These are phyloP conservation scores for Populus hybrid DNA, from an alignment of 441 rosid genomes.

Conservation along the genomic window DNA sequence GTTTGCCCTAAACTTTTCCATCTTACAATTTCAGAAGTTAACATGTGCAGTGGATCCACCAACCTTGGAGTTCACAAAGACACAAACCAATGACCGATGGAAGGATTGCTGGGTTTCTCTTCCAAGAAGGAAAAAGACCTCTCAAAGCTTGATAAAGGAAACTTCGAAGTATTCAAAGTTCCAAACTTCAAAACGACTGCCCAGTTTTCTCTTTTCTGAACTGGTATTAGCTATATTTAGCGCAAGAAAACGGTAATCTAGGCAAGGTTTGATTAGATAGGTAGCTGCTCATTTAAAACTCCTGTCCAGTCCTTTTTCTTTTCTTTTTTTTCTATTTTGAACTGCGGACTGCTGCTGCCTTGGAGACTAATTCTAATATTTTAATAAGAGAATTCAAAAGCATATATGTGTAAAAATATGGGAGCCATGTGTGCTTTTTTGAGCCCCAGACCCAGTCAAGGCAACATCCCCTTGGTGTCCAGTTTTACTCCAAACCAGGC, in stretches of 20 bases:
- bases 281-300: neutral
- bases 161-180: neutral
- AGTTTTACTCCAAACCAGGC: neutral
- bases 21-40: too few relatives aligned
- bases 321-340: too few relatives aligned
- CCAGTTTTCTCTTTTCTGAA: neutral
- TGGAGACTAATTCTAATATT: neutral
- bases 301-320: neutral
- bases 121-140: neutral
- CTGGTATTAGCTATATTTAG: neutral
- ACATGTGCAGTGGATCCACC: neutral
- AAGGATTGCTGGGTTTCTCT: neutral
- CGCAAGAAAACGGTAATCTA: neutral
- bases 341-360: neutral
- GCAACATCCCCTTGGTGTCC: neutral
- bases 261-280: too few relatives aligned
- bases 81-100: neutral
- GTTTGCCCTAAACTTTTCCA: too few relatives aligned
- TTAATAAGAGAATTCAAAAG: neutral
- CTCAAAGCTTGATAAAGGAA: neutral
- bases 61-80: neutral
- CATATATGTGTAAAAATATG: neutral
- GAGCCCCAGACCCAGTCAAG: neutral
- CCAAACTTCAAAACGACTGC: neutral
- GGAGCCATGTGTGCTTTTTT: neutral